Evolutionary conservation across 2,329 filamentous ascomycete species (phyloP).

Genomic region (Pestalotiopsis sp.): DNA sequence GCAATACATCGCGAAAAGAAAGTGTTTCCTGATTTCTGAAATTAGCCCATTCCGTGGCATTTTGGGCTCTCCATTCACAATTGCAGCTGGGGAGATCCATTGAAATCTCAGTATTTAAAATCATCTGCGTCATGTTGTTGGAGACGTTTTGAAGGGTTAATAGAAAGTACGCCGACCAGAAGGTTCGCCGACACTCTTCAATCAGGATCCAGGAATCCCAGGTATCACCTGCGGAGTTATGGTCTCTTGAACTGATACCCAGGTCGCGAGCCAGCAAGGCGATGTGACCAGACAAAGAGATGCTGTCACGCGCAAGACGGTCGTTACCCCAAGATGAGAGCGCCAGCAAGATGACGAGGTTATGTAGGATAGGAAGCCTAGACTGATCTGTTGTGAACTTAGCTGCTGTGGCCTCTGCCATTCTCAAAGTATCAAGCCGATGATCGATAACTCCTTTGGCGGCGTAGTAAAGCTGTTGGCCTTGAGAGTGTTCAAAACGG

Average conservation of each 20-base stretch:
- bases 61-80: conserved; percentile 55
- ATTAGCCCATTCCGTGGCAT: conserved; percentile 48
- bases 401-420: not conserved
- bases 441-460: conserved; percentile 46
- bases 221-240: conserved; percentile 34
- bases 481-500: conserved; percentile 48
- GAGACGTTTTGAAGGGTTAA: not conserved
- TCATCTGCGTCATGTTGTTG: conserved; percentile 49
- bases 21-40: conserved; percentile 20
- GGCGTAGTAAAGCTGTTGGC: conserved; percentile 57
- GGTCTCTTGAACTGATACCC: conserved; percentile 9
- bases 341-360: conserved; percentile 34
- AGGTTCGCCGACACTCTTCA: not conserved
- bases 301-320: conserved; percentile 20
- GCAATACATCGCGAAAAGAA: conserved; percentile 33
- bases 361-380: conserved; percentile 31
- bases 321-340: conserved; percentile 26
- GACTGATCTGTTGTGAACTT: conserved; percentile 22
- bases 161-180: not conserved
- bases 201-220: not conserved
- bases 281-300: conserved; percentile 23
- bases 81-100: conserved; percentile 54
- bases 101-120: conserved; percentile 54
- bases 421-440: conserved; percentile 26
- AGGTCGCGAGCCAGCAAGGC: conserved; percentile 14